These are phyloP conservation scores for Colletotrichum chrysophilum DNA, from an alignment of 2,329 filamentous ascomycete species.

Conservation along the genomic window DNA sequence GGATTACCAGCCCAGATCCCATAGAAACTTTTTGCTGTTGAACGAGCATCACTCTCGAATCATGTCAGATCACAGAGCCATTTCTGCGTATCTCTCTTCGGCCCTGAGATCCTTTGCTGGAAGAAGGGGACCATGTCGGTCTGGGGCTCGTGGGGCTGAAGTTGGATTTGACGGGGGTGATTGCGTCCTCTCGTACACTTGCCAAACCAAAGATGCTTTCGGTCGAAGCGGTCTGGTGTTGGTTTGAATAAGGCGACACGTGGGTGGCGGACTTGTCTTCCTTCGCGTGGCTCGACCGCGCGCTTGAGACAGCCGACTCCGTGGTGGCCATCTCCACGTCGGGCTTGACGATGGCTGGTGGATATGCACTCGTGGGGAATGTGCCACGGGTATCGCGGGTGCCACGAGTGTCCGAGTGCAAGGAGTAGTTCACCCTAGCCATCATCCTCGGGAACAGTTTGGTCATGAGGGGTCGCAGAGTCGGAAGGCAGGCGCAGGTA, in stretches of 20 bases:
- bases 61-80: background rate
- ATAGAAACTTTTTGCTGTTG: background rate
- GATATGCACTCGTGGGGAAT: background rate
- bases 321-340: background rate
- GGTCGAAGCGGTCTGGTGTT: background rate
- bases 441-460: conserved; percentile 4
- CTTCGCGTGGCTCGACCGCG: background rate
- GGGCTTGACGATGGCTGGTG: background rate
- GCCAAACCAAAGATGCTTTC: conserved; percentile 9
- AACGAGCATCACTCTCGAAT: background rate
- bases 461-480: conserved; percentile 26
- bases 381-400: background rate
- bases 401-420: conserved; percentile 1
- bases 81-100: background rate
- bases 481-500: conserved; percentile 27
- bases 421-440: conserved; percentile 10
- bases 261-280: background rate
- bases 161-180: background rate
- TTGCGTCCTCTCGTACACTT: conserved; percentile 5
- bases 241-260: background rate
- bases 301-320: background rate
- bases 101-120: background rate
- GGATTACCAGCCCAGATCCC: background rate
- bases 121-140: background rate
- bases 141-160: background rate